These are phyloP conservation scores for Cylindrotheca fusiformis DNA, from an alignment of 108 stramenopile genomes.

Conservation along the genomic window DNA sequence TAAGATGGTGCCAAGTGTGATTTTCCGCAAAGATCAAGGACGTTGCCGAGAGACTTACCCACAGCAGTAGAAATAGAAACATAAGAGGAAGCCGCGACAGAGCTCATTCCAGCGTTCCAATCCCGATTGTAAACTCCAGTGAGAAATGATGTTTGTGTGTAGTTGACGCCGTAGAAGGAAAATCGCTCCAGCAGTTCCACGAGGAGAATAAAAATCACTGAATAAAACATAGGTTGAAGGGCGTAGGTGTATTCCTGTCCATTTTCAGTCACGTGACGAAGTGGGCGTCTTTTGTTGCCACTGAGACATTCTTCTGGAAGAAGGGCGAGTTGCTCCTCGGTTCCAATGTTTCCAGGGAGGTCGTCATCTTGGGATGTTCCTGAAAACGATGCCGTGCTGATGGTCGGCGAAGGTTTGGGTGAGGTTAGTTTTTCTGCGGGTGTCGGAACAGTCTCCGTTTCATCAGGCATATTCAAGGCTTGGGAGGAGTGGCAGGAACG, in stretches of 20 bases:
- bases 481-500: background rate
- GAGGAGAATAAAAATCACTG: conserved; percentile 72
- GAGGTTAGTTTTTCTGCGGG: too few relatives aligned
- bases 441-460: too few relatives aligned
- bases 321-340: conserved; percentile 29
- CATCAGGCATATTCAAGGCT: too few relatives aligned
- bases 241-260: conserved; percentile 50
- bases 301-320: conserved; percentile 43
- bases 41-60: too few relatives aligned
- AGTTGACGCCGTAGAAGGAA: conserved; percentile 80
- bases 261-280: conserved; percentile 57
- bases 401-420: conserved; percentile 33
- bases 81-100: conserved; percentile 63
- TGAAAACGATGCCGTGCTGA: conserved; percentile 10
- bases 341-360: conserved; percentile 37
- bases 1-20: too few relatives aligned
- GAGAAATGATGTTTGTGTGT: conserved; percentile 78
- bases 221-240: conserved; percentile 61
- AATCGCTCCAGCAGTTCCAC: conserved; percentile 85
- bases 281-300: conserved; percentile 44
- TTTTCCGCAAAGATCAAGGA: too few relatives aligned
- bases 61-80: conserved; percentile 77
- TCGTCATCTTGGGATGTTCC: conserved; percentile 36
- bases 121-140: conserved; percentile 74
- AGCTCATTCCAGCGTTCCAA: conserved; percentile 74